phyloP scores from a whole-genome alignment of 2,329 filamentous ascomycete species.

The Botrytis aclada region DNA sequence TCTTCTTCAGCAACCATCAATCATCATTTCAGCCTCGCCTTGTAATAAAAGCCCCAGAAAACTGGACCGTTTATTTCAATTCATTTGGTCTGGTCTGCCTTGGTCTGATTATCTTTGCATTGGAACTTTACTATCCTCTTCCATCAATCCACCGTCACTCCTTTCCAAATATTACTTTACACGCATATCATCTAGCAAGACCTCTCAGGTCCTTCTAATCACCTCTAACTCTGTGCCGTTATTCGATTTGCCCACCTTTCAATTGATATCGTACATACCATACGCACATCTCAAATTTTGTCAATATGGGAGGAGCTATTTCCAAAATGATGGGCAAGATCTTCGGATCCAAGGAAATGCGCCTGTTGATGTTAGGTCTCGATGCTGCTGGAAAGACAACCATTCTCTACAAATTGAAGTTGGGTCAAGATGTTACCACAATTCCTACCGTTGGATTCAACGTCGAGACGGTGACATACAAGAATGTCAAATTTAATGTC shows the following conservation, averaged over 20 bases:
- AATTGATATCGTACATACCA: background rate
- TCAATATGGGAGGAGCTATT: constrained; percentile 80
- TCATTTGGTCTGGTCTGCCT: background rate
- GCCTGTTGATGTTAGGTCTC: constrained; percentile 94
- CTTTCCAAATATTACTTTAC: background rate
- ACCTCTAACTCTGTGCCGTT: background rate
- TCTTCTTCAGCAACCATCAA: background rate
- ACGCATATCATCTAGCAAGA: background rate
- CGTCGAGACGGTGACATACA: constrained; percentile 97
- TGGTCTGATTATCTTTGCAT: background rate
- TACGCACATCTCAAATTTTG: background rate
- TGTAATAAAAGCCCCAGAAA: background rate
- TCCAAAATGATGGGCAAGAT: constrained; percentile 98
- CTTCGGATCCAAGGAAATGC: constrained; percentile 99
- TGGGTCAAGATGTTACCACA: constrained; percentile 96
- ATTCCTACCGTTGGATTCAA: constrained; percentile 99
- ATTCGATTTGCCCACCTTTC: background rate
- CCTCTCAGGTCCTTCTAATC: background rate
- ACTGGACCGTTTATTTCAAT: background rate
- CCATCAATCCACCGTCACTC: constrained; percentile 1
- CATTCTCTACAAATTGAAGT: constrained; percentile 98
- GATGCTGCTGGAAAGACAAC: constrained; percentile 99
- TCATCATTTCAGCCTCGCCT: constrained; percentile 17
- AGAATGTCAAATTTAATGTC: constrained; percentile 99
- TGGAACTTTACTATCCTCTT: background rate